Base-by-base conservation (phyloP, 371 early-diverging fungal species). In the Umbelopsis sp. region DNA sequence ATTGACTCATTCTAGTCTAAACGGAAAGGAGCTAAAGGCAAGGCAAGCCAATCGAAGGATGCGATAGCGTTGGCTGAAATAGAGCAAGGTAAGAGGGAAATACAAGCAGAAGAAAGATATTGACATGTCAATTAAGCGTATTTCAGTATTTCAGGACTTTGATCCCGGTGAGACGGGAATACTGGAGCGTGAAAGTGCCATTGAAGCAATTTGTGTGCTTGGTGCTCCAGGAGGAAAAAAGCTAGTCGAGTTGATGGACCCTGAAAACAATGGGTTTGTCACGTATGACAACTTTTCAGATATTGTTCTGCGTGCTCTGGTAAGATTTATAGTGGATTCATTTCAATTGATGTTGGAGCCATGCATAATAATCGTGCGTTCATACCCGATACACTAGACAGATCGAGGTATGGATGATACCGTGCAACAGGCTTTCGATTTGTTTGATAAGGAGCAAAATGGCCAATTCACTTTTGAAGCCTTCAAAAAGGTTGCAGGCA, bases 251-350 rank as follows among this genome's bases (percentile, higher is more conserved):
- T 63, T 62, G 10, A 70, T 75, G 11, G 75, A 74, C 1, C 69
- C 70, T 32, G 66, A 80, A 65, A 69, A 78, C 16, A 74, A 78
- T 46, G 71, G 71, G 1, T 63, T 63, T 44, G 65, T 79, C 1
- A 70, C 67, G n/a, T n/a, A 74, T 18, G 73, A 78, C 12, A 77
- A 73, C 16, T 81, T 81, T 65, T 62, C 69, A 6, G 70, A 70
- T 24, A 70, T 78, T 52, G 77, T 74, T 14, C 37, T 52, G 7
- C 41, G 41, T 41, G 41, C 41, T 10, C 41, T 41, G 41, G 41
- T 41, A 10, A 74, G 76, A 38, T 65, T 81, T 7, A 72, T 70
- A 74, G 73, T 76, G 70, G 4, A 68, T 35, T 44, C 9, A 48
- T 24, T 24, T 16, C 22, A 57, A 22, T 22, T 22, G 22, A 22